phyloP scores from a whole-genome alignment of 768 basidiomycete genomes.

The Boletus rufocinnamomeus region DNA sequence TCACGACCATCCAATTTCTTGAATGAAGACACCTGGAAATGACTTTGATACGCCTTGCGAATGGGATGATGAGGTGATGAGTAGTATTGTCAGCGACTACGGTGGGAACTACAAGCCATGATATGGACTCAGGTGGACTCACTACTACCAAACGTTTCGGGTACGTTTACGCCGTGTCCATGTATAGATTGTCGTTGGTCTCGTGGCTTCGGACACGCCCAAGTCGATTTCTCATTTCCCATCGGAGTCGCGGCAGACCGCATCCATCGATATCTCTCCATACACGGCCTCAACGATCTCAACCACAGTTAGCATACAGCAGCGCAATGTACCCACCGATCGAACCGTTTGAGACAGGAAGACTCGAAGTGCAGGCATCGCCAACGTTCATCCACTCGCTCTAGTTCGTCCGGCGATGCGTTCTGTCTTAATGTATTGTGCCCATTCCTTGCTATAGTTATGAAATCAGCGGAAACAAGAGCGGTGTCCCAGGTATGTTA shows the following conservation, averaged over 20 bases:
- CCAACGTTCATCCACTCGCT: conserved; percentile 57
- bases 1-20: too few relatives aligned
- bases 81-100: too few relatives aligned
- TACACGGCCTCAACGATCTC: conserved; percentile 1
- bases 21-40: too few relatives aligned
- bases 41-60: too few relatives aligned
- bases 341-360: conserved; percentile 64
- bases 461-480: conserved; percentile 76
- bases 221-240: conserved; percentile 5
- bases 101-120: too few relatives aligned
- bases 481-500: conserved; percentile 67
- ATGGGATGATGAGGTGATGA: too few relatives aligned
- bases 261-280: conserved; percentile 23
- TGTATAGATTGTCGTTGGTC: background rate
- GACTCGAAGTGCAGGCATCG: conserved; percentile 65
- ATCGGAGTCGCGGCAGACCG: conserved; percentile 6
- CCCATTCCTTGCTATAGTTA: conserved; percentile 50
- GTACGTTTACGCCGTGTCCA: background rate
- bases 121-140: too few relatives aligned
- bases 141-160: too few relatives aligned
- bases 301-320: conserved; percentile 2
- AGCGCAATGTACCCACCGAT: conserved; percentile 65
- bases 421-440: conserved; percentile 1
- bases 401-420: conserved; percentile 51
- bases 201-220: conserved; percentile 6